Evolutionary conservation across 2,329 filamentous ascomycete species (phyloP), one percentile per base, ranked within the genome.

Genomic region (Hypoxylon sp.): DNA sequence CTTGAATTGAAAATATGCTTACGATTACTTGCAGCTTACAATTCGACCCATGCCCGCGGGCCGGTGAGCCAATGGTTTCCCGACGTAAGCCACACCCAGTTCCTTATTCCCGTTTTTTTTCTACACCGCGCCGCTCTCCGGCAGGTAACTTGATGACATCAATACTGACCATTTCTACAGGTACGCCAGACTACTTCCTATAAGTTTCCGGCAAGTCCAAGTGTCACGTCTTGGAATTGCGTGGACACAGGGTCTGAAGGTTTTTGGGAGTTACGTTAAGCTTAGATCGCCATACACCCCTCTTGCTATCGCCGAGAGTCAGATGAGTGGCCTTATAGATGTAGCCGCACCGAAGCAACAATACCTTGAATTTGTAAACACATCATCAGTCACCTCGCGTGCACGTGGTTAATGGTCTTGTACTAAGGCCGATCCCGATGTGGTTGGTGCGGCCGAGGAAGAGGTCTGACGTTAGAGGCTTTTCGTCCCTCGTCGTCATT

Each of bases 51-150:
- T 97, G 94, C 81, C 94, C 94, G 49, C 86, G 94, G 74, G 93
- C 94, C 63, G 94, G 94, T 65, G 94, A 99, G 73, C 94, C 94
- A 16, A 97, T 97, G 94, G 94, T 99, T 60, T 97, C 94, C 71
- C 88, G 94, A 80, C 86, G 89, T 84, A 78, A 73, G 82, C 74
- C 42, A 25, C 36, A 12, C 27, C 38, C 25, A 17, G 5, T 27
- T 34, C 6, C 21, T 23, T 55, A 60, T 60, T 70, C 68, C 34
- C 60, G 30, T 7, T 16, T 12, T 36, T 20, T 23, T n/a, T 11
- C n/a, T 31, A 21, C 19, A 11, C 31, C 21, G 5, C 26, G 17
- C 20, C 26, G 19, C 15, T 32, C 19, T 21, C 34, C 23, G 9
- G 26, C 20, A 13, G 42, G 4, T 11, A 11, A 19, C 13, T 29